These are phyloP conservation scores for Closterium sp. DNA, from an alignment of 139 green algal species.

Conservation along the genomic window DNA sequence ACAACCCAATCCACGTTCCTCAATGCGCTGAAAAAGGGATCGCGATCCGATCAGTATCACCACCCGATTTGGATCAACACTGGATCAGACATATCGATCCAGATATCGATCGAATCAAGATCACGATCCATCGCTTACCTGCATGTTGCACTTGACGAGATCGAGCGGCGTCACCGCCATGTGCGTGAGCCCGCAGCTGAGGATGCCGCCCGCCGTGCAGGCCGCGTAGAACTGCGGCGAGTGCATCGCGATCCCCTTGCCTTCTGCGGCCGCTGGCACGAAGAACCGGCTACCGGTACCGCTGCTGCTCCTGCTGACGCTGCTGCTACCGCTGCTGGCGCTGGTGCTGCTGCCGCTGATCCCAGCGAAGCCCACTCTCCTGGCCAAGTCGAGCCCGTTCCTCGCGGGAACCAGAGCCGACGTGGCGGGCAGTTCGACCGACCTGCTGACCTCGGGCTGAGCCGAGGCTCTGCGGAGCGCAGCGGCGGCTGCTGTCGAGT, in stretches of 20 bases:
- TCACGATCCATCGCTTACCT: slow-evolving; percentile 11
- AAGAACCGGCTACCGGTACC: slow-evolving; percentile 7
- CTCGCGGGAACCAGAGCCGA: neutral
- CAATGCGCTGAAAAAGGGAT: too few species aligned
- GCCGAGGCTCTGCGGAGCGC: neutral
- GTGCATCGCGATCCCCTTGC: slow-evolving; percentile 65
- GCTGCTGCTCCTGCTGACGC: neutral
- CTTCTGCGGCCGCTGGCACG: slow-evolving; percentile 21
- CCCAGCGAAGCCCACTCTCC: neutral
- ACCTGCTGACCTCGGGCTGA: neutral
- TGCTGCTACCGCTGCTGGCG: neutral
- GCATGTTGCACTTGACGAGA: slow-evolving; percentile 66
- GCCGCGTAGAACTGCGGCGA: slow-evolving; percentile 74
- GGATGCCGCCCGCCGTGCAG: slow-evolving; percentile 73
- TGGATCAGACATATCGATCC: neutral
- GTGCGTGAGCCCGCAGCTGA: slow-evolving; percentile 63
- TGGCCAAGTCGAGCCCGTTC: neutral
- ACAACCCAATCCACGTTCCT: too few species aligned
- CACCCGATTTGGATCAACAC: neutral
- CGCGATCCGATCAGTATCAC: neutral
- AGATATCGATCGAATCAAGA: neutral
- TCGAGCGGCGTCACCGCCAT: slow-evolving; percentile 61
- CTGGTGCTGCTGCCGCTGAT: neutral
- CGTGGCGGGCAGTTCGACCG: neutral
- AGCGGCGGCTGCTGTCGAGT: neutral